Evolutionary conservation across 768 basidiomycete genomes (phyloP), one percentile per base, ranked within the genome.

Genomic region (Chalciporus pseudorubinellus): DNA sequence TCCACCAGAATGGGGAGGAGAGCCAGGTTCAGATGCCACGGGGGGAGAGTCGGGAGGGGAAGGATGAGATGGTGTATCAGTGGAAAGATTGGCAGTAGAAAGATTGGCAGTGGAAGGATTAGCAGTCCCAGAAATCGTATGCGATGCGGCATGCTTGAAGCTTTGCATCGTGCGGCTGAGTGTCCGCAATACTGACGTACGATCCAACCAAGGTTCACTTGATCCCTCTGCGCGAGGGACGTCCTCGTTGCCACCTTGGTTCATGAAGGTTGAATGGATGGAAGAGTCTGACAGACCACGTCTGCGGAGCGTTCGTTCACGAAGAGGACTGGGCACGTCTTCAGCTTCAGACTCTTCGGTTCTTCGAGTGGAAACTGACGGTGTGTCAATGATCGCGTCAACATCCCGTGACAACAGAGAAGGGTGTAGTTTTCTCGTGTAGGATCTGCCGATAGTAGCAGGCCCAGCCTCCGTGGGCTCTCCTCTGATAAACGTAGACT

Each of bases 281-380:
- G 92, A 95, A 1, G 93, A 95, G 66, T 98, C 95, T 2, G 90
- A 92, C 44, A 97, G 69, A 2, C 93, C 92, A 48, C 95, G 80
- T 24, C 87, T 79, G 34, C 83, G 81, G 7, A 94, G 73, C 16
- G 84, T 82, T 19, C 83, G 82, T 43, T 87, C 77, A 21, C 84
- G 69, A 14, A 91, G 67, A n/a, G 85, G 75, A 4, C 77, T 72
- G 34, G 80, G 52, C 24, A 64, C 57, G 53, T 81, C 74, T 19
- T 71, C 62, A 54, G 72, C 78, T 51, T 76, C 74, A 10, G 63
- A 69, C 34, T 67, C 70, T 31, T 74, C 72, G 48, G 53, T 59
- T 10, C 61, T 46, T 16, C 47, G 48, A 3, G 47, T 51, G 21
- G 46, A 46, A 38, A 61, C 39, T 24, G 65, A 63, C 2, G 76